Evolutionary conservation across 768 basidiomycete species (phyloP).

Genomic region (Mycena rebaudengoi): DNA sequence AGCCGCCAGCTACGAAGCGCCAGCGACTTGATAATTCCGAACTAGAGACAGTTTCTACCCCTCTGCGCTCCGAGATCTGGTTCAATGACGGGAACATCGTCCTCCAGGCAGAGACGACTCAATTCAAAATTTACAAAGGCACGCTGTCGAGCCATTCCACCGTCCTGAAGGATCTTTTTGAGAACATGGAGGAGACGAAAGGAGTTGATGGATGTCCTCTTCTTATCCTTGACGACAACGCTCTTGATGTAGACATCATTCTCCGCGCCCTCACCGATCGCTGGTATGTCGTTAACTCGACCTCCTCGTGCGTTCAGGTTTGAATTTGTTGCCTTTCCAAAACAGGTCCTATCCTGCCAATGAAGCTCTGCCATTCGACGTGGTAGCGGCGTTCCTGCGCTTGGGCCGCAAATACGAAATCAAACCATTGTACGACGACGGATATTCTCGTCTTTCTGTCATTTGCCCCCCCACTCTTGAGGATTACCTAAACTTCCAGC

Average conservation of each 20-base stretch:
- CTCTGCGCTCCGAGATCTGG: slow-evolving; percentile 5
- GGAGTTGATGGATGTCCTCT: slow-evolving; percentile 3
- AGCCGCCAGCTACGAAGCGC: too few relatives aligned
- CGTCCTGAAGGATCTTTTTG: not conserved
- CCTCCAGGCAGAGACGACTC: not conserved
- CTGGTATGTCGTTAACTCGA: not conserved
- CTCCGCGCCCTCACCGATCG: not conserved
- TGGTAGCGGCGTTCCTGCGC: not conserved
- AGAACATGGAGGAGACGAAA: not conserved
- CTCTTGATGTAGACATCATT: not conserved
- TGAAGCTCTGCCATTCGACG: not conserved
- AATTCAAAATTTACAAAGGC: slow-evolving; percentile 7
- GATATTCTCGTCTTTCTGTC: not conserved
- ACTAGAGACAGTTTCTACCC: not conserved
- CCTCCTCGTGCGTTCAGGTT: too few relatives aligned
- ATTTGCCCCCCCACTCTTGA: not conserved
- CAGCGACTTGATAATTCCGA: too few relatives aligned
- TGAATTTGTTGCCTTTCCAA: not conserved
- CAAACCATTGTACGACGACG: not conserved
- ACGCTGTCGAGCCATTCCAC: not conserved
- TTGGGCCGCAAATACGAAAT: not conserved
- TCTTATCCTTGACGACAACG: not conserved
- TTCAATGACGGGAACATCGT: slow-evolving; percentile 10
- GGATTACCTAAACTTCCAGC: not conserved
- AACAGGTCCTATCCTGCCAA: not conserved